These are phyloP conservation scores for Nakaseomyces uthaithaninus DNA, from an alignment of 1,139 yeast species.

Conservation along the genomic window DNA sequence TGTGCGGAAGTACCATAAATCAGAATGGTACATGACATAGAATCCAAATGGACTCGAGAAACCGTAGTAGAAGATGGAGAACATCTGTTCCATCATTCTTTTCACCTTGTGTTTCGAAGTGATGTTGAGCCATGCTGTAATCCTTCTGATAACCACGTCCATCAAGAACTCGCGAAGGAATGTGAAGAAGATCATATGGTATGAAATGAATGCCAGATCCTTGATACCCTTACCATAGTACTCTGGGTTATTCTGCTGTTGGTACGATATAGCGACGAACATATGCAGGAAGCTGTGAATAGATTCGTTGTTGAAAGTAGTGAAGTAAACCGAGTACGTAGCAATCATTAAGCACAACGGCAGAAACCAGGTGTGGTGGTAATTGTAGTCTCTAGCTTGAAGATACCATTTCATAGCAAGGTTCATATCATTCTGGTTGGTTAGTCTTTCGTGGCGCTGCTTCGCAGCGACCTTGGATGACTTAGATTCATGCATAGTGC, in stretches of 20 bases:
- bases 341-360: conserved; percentile 45
- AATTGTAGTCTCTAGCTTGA: conserved; percentile 52
- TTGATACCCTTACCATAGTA: conserved; percentile 74
- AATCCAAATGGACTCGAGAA: conserved; percentile 74
- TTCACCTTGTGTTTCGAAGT: conserved; percentile 48
- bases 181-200: conserved; percentile 76
- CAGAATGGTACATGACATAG: conserved; percentile 70
- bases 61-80: conserved; percentile 71
- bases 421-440: conserved; percentile 21
- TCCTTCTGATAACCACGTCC: conserved; percentile 68
- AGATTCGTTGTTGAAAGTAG: conserved; percentile 37
- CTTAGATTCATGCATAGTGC: conserved; percentile 22
- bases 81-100: conserved; percentile 86
- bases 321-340: conserved; percentile 35
- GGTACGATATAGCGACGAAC: conserved; percentile 63
- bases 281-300: conserved; percentile 50
- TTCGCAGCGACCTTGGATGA: conserved; percentile 22
- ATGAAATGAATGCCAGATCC: conserved; percentile 69
- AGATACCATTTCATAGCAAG: conserved; percentile 41
- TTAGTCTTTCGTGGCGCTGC: conserved; percentile 20
- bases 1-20: conserved; percentile 82
- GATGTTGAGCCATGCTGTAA: conserved; percentile 50
- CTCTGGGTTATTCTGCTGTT: conserved; percentile 33
- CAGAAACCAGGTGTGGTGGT: conserved; percentile 68
- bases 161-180: conserved; percentile 80